Percentiles rank a stretch among this genome's conserved stretches.
These are phyloP conservation scores for Penicillium verhagenii DNA, from an alignment of 495 filamentous ascomycete genomes.

Conservation along the genomic window DNA sequence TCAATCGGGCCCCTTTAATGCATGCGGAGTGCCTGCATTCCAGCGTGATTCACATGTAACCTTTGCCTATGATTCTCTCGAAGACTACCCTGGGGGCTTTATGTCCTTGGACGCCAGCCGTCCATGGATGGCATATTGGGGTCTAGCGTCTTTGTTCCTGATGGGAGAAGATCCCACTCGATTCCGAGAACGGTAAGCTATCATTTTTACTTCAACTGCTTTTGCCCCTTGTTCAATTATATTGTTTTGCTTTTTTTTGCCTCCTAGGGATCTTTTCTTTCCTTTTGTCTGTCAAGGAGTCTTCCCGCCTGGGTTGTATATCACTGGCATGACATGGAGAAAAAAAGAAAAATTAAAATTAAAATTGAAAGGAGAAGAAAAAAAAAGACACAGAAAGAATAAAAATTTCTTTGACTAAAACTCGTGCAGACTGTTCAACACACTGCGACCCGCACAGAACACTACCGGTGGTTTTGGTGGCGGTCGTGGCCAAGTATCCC, in stretches of 20 bases:
- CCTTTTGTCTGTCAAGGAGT: conserved; percentile 1
- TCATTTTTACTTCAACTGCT: conserved; percentile 1
- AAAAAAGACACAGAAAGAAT: background rate
- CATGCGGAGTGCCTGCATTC: conserved; percentile 70
- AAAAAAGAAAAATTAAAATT: conserved; percentile 1
- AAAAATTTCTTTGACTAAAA: conserved; percentile 4
- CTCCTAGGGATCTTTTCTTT: too few species aligned
- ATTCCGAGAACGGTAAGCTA: conserved; percentile 62
- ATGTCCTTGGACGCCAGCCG: conserved; percentile 75
- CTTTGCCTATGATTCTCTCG: conserved; percentile 71
- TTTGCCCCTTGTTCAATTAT: conserved; percentile 5
- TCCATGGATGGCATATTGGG: conserved; percentile 95
- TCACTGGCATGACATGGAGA: conserved; percentile 2
- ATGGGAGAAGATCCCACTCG: conserved; percentile 72
- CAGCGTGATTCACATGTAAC: conserved; percentile 65
- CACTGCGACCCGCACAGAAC: conserved; percentile 79
- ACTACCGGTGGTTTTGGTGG: conserved; percentile 85
- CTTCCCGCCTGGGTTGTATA: background rate
- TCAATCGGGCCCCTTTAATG: conserved; percentile 55
- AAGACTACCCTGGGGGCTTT: conserved; percentile 62
- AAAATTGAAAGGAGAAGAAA: background rate
- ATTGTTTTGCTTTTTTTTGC: conserved; percentile 2
- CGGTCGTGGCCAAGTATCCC: conserved; percentile 84
- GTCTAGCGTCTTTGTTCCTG: conserved; percentile 64
- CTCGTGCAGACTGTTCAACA: conserved; percentile 57